Base-by-base conservation (phyloP, 78 protist genomes). In the Protostelium mycophagum region DNA sequence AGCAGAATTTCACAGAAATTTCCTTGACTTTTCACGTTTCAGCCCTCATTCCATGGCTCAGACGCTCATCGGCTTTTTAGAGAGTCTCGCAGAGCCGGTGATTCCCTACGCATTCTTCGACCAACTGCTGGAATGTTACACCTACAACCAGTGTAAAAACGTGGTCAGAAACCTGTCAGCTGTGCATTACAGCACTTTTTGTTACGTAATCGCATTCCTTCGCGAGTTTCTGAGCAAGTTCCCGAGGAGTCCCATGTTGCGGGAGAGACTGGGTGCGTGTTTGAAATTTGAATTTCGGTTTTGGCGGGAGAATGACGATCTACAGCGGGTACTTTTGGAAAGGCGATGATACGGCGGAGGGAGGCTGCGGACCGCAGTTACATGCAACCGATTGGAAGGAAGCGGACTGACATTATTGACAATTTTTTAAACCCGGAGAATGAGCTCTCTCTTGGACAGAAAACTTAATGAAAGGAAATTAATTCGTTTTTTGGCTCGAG, bases 31-130 rank as follows among this genome's bases (percentile, higher is more conserved):
- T 38, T 1, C 87, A 0, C 89, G 36, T 23, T n/a, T 92, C 51
- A 36, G 86, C 29, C 88, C 83, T 51, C 98, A 95, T 85, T 86
- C 95, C 35, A 63, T 96, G 91, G 96, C 98, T 16, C 94, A 92
- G 73, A 35, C 83, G 0, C 83, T 97, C 36, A 85, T 97, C 38
- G 36, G 91, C 29, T 96, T 97, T 85, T 85, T 97, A 25, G 95
- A 88, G 28, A 25, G 38, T 23, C 91, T 95, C 37, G 38, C n/a
- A 28, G 96, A 93, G 37, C 93, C 97, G 29, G 94, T 97, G 35
- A 88, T 97, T 0, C 97, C 97, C 28, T 39, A 84, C 38, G 29
- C 31, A 16, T 36, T 85, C 90, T 94, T 88, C 87, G 89, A 91
- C 84, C 89, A 88, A 28, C 88, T 91, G 10, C 51, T 95, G 38